Evolutionary conservation across 495 filamentous ascomycete species (phyloP), one percentile per base, ranked within the genome.

Genomic region (Penicillium fimorum): DNA sequence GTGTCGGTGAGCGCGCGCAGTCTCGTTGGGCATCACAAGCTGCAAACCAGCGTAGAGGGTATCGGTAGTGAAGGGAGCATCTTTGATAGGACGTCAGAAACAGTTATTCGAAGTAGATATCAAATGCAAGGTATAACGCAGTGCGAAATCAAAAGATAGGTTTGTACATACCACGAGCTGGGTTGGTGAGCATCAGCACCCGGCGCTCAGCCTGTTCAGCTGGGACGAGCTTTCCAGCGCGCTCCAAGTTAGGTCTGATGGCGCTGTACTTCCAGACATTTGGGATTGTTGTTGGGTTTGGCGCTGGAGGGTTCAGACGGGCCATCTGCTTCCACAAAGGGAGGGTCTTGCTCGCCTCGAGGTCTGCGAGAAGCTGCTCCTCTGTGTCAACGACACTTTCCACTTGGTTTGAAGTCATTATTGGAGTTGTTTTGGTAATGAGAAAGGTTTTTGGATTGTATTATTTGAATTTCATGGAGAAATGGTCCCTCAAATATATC

Each of bases 51-150:
- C 75, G 57, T 80, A 80, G 35, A 80, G 52, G 2, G 78, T 79
- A 61, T 82, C 76, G n/a, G 78, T 80, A 24, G 79, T 82, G 48
- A 71, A 79, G 5, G 76, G 78, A 0, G 74, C 77, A 51, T 70
- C 75, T 72, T 41, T 2, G 13, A n/a, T 37, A 37, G 5, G 6
- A 44, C 6, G 20, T 46, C 35, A 30, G 11, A 15, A 37, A 20
- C n/a, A 8, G 32, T 32, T 7, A 25, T 3, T n/a, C 2, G 33
- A 13, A 37, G 33, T n/a, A n/a, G 5, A 37, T 7, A n/a, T 0
- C 13, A 37, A 15, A 13, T 35, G 1, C 4, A 35, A 1, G 4
- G 12, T 35, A 35, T 35, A 13, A 35, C 0, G 10, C 4, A 35
- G 6, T 35, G 12, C 11, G 6, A n/a, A n/a, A 6, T 5, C 13